Percentiles rank a stretch among this genome's conserved stretches.
These are phyloP conservation scores for Coemansia sp. DNA, from an alignment of 192 early-diverging fungal species.

Conservation along the genomic window DNA sequence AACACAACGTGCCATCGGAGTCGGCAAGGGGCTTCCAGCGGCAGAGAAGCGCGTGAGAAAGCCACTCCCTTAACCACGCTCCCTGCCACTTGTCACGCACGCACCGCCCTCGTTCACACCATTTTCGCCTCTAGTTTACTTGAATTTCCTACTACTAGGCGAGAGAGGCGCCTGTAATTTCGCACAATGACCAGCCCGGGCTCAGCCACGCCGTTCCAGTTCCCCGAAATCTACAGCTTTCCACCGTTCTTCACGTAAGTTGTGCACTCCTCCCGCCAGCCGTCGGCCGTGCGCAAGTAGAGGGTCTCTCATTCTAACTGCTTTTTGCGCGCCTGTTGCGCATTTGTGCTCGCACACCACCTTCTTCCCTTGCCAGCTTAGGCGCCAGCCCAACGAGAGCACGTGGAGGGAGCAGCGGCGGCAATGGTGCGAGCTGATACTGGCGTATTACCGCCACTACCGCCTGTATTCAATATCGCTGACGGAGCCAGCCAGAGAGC, in stretches of 20 bases:
- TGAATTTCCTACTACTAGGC: no score
- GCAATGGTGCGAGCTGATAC: constrained; percentile 76
- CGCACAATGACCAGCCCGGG: constrained; percentile 1
- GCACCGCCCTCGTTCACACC: not conserved
- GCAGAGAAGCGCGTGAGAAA: not conserved
- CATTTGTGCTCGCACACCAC: no score
- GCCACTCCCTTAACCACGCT: not conserved
- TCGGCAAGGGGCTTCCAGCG: no score
- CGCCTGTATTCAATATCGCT: constrained; percentile 62
- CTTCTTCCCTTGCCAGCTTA: constrained; percentile 18
- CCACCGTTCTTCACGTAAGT: constrained; percentile 90
- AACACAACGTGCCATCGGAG: no score
- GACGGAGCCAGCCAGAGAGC: constrained; percentile 52
- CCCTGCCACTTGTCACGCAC: not conserved
- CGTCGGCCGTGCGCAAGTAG: no score
- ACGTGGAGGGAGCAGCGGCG: constrained; percentile 79
- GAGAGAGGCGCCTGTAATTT: no score
- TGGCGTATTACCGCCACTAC: constrained; percentile 64
- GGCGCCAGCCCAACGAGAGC: constrained; percentile 71
- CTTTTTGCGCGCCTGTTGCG: no score
- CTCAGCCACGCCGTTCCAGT: constrained; percentile 51
- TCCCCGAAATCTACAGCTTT: constrained; percentile 83
- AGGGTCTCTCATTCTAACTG: no score
- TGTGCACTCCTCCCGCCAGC: not conserved
- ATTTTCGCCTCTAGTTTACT: not conserved